Base-by-base conservation (phyloP, 2,329 filamentous ascomycete species). In the Coleophoma cylindrospora region DNA sequence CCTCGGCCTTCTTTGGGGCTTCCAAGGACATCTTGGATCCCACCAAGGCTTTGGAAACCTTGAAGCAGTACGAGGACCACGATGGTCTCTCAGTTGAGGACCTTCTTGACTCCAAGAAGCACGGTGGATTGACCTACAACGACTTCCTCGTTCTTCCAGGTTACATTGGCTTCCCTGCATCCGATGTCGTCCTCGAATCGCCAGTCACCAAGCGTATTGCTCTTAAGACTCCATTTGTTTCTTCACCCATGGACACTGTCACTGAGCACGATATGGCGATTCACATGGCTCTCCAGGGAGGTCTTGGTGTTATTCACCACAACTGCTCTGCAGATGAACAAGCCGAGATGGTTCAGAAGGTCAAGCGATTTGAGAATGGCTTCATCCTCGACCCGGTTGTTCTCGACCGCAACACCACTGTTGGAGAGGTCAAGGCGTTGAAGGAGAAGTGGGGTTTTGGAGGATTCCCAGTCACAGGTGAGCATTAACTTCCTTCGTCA, bases 231-330 rank as follows among this genome's bases (percentile, higher is more conserved):
- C 94, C 94, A 53, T 91, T 99, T 66, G 83, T 97, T 58, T 99
- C 94, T 43, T 97, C 94, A 37, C 94, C 95, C 64, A 99, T 99
- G 94, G 94, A 99, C 76, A 99, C 94, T 10, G 94, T 99, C 68
- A 99, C 95, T 40, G 94, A 99, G 77, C 89, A 96, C 74, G 92
- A 95, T 70, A 99, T 99, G 95, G 95, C 94, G 58, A 97, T 99
- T 64, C 89, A 96, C 75, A 96, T 95, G 80, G 89, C 89, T 47
- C 80, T 94, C 33, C 86, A 94, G 66, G 89, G 89, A 63, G 89
- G 89, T 64, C 77, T 95, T 15, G 89, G 94, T 74, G 91, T 99
- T 62, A 95, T 99, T 61, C 94, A 99, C 79, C 94, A 99, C 82
- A 99, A 99, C 79, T 99, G 94, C 81, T 94, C 91, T n/a, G 82